Base-by-base conservation (phyloP, 1,284 basidiomycete genomes). In the Ustilago trichophora region DNA sequence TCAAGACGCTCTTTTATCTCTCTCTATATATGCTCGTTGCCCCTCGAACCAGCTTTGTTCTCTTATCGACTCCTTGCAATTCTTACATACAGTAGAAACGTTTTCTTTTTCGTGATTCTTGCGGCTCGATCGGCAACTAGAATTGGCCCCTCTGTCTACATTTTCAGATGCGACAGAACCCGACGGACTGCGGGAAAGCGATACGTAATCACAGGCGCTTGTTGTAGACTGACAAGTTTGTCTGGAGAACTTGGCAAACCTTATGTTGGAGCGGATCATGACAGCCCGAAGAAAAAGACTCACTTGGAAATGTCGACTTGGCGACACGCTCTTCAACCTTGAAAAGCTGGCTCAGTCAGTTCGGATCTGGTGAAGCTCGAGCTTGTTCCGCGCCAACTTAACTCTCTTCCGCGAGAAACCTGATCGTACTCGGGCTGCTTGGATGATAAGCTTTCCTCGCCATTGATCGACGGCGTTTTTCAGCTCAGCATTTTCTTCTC, bases 1-100 rank as follows among this genome's bases (percentile, higher is more conserved):
- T 7, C 31, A 35, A 29, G 44, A 29, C 53, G 45, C 53, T 55
- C 53, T 31, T 47, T 55, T 49, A 19, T 35, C 26, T 32, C n/a
- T 27, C 10, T 24, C 11, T 24, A n/a, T n/a, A n/a, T n/a, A n/a
- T n/a, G n/a, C 34, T 15, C n/a, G 15, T 32, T 35, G 22, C n/a
- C 15, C 40, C 22, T 6, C 12, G 29, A 40, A 32, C 19, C 43
- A 15, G 43, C 42, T 25, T 25, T 32, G 22, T 43, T 27, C 32
- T 24, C 24, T 19, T 19, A 42, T 38, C 27, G 33, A 37, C 22
- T 44, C 27, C 38, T 38, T 41, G 40, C 50, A 59, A 48, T 48
- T 13, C 21, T 31, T 26, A 32, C 16, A 34, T 21, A 49, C 27
- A 29, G 27, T 8, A 29, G 27, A 29, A 29, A 29, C 27, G 27